Evolutionary conservation across 116 monocot species (phyloP), one percentile per base, ranked within the genome.

Genomic region (Iris pallida): DNA sequence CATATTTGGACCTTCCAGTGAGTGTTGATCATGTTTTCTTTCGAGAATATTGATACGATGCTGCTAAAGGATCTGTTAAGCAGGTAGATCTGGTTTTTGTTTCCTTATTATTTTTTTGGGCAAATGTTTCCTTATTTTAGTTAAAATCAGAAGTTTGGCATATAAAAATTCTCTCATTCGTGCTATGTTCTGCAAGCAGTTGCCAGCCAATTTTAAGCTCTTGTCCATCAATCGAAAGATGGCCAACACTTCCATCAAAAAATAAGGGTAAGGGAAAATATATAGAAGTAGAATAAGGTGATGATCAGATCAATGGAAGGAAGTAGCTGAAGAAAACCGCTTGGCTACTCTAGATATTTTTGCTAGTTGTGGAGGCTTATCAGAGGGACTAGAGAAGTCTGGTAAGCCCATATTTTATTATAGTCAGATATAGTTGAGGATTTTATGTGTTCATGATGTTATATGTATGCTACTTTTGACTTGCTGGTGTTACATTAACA

Each of bases 1-100:
- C 74, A 59, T 77, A 15, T 64, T 76, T 76, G 48, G 77, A 82
- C 15, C 55, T 85, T 53, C 84, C 88, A 62, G 51, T 78, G n/a
- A 55, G 85, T 68, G 14, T 75, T 52, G 88, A 88, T 40, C 88
- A 92, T 69, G 64, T 72, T 47, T 92, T 92, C 68, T 83, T 83
- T 71, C 88, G 88, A 63, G 83, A 85, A 59, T 78, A 73, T 73
- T 81, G 61, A 5, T 88, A 85, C 68, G 79, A 86, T 77, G 78
- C 79, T 54, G 55, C 19, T 3, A 83, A 64, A 47, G 88, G 88
- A 61, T 64, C 85, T 51, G 61, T 92, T 49, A 92, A 85, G 57
- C 80, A 88, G 92, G 88, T 88, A n/a, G n/a, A 74, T 6, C 43
- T 30, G 17, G 5, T 68, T 64, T 52, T n/a, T 19, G 70, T 15